A percentile compares a stretch with the other conserved stretches of the same genome.
These are phyloP conservation scores for Alternaria alternata DNA, from an alignment of 2,329 filamentous ascomycete genomes.

Conservation along the genomic window DNA sequence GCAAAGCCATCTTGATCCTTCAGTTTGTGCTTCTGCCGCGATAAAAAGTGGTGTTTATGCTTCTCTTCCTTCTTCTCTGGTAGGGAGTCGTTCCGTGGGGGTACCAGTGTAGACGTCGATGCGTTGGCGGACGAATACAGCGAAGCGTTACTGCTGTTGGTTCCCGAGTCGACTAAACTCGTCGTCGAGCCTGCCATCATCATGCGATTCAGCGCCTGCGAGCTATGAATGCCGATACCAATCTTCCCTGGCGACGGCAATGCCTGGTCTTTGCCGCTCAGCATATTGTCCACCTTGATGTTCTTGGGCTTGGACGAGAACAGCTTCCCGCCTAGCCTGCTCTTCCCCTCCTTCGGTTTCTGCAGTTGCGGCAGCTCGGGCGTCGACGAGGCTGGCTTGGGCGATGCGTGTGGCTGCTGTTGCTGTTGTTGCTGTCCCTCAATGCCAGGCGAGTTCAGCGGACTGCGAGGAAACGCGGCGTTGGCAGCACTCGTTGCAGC, in stretches of 20 bases:
- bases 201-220: slow-evolving; percentile 69
- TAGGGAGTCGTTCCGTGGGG: slow-evolving; percentile 54
- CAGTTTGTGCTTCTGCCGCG: slow-evolving; percentile 79
- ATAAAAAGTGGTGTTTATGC: slow-evolving; percentile 78
- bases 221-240: slow-evolving; percentile 70
- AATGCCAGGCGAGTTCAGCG: slow-evolving; percentile 54
- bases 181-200: slow-evolving; percentile 74
- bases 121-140: slow-evolving; percentile 80
- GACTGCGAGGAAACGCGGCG: slow-evolving; percentile 74
- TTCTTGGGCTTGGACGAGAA: slow-evolving; percentile 77
- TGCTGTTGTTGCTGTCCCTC: slow-evolving; percentile 29
- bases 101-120: slow-evolving; percentile 78
- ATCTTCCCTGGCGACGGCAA: slow-evolving; percentile 72
- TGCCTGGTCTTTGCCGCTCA: slow-evolving; percentile 67
- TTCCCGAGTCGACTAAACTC: slow-evolving; percentile 68
- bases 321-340: slow-evolving; percentile 73
- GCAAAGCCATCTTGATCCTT: slow-evolving; percentile 74
- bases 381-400: slow-evolving; percentile 39
- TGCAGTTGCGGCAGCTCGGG: slow-evolving; percentile 62
- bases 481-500: slow-evolving; percentile 77
- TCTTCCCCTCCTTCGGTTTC: slow-evolving; percentile 70
- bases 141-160: slow-evolving; percentile 65
- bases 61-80: slow-evolving; percentile 74
- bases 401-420: slow-evolving; percentile 42
- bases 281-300: slow-evolving; percentile 72